These are phyloP conservation scores for Solanum pennellii DNA, from an alignment of 257 asterid species.

Conservation along the genomic window DNA sequence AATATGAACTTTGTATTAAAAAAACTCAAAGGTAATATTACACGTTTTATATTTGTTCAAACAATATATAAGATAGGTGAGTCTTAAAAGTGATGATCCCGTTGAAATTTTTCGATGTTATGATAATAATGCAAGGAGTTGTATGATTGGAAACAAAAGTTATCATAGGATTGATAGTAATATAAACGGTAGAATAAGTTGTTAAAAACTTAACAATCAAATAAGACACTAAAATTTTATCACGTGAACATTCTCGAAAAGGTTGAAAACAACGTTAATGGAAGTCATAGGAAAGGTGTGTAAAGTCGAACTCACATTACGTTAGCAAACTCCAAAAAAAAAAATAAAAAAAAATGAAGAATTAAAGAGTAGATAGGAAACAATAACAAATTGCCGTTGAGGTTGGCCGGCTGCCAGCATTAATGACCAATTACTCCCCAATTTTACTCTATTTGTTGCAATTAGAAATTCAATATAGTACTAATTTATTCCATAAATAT, in stretches of 20 bases:
- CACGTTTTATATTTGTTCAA: not conserved
- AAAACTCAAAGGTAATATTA: not conserved
- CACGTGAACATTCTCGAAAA: not conserved
- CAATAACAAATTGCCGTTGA: not conserved
- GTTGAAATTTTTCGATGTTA: not conserved
- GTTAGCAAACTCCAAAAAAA: not conserved
- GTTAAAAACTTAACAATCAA: too few relatives aligned
- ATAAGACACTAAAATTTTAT: not conserved
- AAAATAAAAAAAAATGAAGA: not conserved
- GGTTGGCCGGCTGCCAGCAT: not conserved
- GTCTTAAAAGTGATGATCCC: not conserved
- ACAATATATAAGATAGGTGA: not conserved
- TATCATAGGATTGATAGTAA: too few relatives aligned
- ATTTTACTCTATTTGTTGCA: not conserved
- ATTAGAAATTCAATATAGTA: not conserved
- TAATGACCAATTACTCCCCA: not conserved
- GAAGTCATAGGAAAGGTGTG: not conserved
- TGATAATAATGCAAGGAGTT: not conserved
- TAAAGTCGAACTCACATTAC: not conserved
- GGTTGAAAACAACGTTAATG: not conserved
- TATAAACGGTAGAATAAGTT: too few relatives aligned
- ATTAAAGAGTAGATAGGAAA: not conserved
- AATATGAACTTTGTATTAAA: not conserved
- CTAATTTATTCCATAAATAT: not conserved
- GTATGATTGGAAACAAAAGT: too few relatives aligned